A percentile compares a stretch with the other conserved stretches of the same genome.
These are phyloP conservation scores for Musa troglodytarum DNA, from an alignment of 176 grass and related monocot species.

Conservation along the genomic window DNA sequence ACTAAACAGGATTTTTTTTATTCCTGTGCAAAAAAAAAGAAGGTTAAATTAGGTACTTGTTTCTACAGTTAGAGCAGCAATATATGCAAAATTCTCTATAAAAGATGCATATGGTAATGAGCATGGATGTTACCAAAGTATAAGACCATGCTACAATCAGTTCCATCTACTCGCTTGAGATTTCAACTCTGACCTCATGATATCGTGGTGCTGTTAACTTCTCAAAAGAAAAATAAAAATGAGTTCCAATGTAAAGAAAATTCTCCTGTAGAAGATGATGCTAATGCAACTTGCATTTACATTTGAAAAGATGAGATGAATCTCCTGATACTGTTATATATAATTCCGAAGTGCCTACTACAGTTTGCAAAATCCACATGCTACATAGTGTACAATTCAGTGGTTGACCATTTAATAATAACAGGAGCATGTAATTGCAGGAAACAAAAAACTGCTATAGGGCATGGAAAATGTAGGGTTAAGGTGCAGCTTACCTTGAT, in stretches of 20 bases:
- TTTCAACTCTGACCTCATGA: background rate
- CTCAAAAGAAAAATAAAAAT: too few species aligned
- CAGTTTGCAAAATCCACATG: background rate
- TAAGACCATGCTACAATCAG: background rate
- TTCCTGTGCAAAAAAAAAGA: too few species aligned
- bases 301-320: background rate
- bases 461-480: background rate
- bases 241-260: too few species aligned
- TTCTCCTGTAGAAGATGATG: background rate
- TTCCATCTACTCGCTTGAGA: background rate
- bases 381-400: background rate
- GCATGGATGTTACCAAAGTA: too few species aligned
- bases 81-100: too few species aligned
- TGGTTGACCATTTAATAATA: background rate
- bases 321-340: background rate
- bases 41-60: too few species aligned
- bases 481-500: background rate
- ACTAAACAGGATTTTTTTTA: too few species aligned
- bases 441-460: background rate
- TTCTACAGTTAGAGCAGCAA: too few species aligned
- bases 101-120: too few species aligned
- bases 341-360: too few species aligned
- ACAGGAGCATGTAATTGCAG: background rate
- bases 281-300: background rate
- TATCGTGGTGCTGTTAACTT: too few species aligned